Conservation (phyloP, 306 rosid species). For the Prunus mongolica region DNA sequence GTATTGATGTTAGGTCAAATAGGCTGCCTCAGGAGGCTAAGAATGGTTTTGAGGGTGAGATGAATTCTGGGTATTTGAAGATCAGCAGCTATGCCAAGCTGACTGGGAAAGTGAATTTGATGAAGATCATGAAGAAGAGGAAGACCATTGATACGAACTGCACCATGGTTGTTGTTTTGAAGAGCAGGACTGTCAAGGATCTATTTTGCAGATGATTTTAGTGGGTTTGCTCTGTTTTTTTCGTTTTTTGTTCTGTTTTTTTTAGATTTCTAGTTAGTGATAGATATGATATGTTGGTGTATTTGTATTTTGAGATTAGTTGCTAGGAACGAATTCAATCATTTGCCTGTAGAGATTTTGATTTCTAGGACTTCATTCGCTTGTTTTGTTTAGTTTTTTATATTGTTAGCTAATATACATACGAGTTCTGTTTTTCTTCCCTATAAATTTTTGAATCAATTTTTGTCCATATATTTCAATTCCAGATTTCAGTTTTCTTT, state of each 20-base stretch:
- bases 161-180: slow-evolving; percentile 38
- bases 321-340: not conserved
- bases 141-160: slow-evolving; percentile 41
- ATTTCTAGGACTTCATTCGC: not conserved
- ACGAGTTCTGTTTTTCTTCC: too few relatives aligned
- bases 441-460: not conserved
- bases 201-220: slow-evolving; percentile 27
- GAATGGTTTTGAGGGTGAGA: slow-evolving; percentile 25
- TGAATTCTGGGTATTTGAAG: slow-evolving; percentile 36
- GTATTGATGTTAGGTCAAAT: slow-evolving; percentile 24
- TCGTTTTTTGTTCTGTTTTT: too few relatives aligned
- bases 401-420: too few relatives aligned
- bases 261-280: too few relatives aligned
- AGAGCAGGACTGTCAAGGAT: slow-evolving; percentile 30
- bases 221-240: not conserved
- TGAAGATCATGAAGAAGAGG: slow-evolving; percentile 37
- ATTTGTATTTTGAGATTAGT: not conserved
- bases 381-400: not conserved
- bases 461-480: not conserved
- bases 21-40: not conserved
- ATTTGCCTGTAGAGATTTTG: not conserved
- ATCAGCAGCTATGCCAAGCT: slow-evolving; percentile 36
- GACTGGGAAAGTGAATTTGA: slow-evolving; percentile 38
- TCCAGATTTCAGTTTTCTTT: not conserved
- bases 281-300: not conserved